Evolutionary conservation across 2,329 filamentous ascomycete genomes (phyloP).

Genomic region (Rugonectria rugulosa): DNA sequence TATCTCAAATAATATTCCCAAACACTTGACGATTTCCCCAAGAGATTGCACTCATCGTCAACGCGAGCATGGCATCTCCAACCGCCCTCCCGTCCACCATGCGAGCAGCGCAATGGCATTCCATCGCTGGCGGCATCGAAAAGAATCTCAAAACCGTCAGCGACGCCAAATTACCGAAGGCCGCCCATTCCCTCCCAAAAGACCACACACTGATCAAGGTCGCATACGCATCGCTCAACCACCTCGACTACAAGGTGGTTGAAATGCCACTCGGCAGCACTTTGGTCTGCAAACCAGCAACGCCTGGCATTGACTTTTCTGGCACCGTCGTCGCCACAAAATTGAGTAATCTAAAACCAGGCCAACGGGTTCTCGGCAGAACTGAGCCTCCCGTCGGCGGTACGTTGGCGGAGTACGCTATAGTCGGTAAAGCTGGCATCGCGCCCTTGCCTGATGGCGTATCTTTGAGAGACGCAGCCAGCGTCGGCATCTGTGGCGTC

Average conservation of each 20-base stretch:
- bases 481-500: slow-evolving; percentile 24
- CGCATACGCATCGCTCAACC: slow-evolving; percentile 30
- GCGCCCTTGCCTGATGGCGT: slow-evolving; percentile 2
- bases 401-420: slow-evolving; percentile 27
- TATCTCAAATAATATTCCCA: too few species aligned
- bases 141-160: slow-evolving; percentile 16
- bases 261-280: slow-evolving; percentile 25
- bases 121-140: slow-evolving; percentile 27
- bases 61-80: slow-evolving; percentile 19
- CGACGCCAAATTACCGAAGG: slow-evolving; percentile 19
- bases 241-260: slow-evolving; percentile 29
- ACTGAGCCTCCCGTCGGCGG: slow-evolving; percentile 20
- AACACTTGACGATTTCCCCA: too few species aligned
- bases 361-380: slow-evolving; percentile 22
- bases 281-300: slow-evolving; percentile 21
- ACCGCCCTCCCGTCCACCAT: slow-evolving; percentile 20
- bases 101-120: slow-evolving; percentile 29
- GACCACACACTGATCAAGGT: slow-evolving; percentile 25
- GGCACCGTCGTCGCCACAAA: slow-evolving; percentile 23
- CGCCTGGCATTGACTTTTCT: slow-evolving; percentile 29
- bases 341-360: neutral
- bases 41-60: neutral
- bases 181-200: neutral
- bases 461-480: slow-evolving; percentile 20
- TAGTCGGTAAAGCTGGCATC: slow-evolving; percentile 15